phyloP scores from a whole-genome alignment of 2,329 filamentous ascomycete genomes.

The Colletotrichum gloeosporioides region DNA sequence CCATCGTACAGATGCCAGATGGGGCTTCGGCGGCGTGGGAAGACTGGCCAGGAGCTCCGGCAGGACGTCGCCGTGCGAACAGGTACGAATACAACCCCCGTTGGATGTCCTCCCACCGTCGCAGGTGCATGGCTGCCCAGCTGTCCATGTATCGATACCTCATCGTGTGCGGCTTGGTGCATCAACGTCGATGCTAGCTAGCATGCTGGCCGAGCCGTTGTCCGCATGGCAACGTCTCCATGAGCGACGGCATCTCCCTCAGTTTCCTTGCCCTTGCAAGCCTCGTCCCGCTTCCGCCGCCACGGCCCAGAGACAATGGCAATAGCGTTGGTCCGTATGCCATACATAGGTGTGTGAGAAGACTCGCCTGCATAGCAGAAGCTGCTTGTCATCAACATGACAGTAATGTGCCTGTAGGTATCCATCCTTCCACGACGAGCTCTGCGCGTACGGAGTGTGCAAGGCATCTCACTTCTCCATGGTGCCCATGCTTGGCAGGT shows the following conservation, averaged over 20 bases:
- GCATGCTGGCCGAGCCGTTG: conserved; percentile 5
- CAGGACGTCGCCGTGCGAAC: background rate
- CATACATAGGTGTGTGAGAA: background rate
- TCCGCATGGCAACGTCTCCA: conserved; percentile 10
- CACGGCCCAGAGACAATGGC: background rate
- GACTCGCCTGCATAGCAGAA: background rate
- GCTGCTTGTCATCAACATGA: background rate
- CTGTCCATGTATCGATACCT: conserved; percentile 37
- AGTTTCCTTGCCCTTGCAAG: background rate
- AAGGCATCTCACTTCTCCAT: background rate
- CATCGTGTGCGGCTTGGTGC: background rate
- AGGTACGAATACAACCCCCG: conserved; percentile 23
- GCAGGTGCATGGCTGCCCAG: conserved; percentile 43
- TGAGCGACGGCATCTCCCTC: background rate
- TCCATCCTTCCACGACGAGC: background rate
- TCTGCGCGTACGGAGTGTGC: background rate
- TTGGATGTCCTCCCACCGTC: conserved; percentile 19
- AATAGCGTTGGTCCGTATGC: background rate
- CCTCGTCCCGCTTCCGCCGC: background rate
- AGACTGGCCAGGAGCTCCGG: background rate
- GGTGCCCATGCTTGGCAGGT: background rate
- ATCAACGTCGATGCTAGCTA: background rate
- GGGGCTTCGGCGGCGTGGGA: conserved; percentile 7
- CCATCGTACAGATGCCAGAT: conserved; percentile 22
- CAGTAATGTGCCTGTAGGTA: background rate